Evolutionary conservation across 1,284 basidiomycete genomes (phyloP).

Genomic region (Apiotrichum porosum): DNA sequence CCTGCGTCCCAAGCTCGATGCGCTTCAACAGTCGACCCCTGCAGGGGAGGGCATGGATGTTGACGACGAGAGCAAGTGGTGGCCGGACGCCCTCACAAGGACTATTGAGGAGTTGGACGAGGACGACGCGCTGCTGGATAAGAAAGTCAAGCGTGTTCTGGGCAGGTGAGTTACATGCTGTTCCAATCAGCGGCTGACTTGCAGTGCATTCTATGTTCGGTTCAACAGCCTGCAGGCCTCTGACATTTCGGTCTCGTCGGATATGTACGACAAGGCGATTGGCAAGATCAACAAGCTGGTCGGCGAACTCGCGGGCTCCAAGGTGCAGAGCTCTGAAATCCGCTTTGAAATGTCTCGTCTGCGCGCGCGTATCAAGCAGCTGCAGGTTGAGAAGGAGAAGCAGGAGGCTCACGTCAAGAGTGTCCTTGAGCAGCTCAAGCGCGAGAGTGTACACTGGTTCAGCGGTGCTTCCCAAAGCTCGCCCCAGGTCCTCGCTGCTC

Average conservation of each 20-base stretch:
- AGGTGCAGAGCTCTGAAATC: conserved; percentile 3
- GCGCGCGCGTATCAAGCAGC: conserved; percentile 24
- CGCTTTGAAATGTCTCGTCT: conserved; percentile 26
- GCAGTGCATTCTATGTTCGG: conserved; percentile 71
- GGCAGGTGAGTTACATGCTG: conserved; percentile 6
- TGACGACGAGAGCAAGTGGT: conserved; percentile 21
- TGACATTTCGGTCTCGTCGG: conserved; percentile 66
- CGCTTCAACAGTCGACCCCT: conserved; percentile 25
- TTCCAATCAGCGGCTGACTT: conserved; percentile 1
- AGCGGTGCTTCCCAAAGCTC: conserved; percentile 29
- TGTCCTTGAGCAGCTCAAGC: conserved; percentile 58
- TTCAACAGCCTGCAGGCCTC: conserved; percentile 93
- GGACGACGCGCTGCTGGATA: conserved; percentile 23
- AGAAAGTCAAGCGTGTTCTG: conserved; percentile 26
- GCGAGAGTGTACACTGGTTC: conserved; percentile 92
- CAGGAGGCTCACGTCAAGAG: conserved; percentile 53
- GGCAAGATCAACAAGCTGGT: conserved; percentile 42
- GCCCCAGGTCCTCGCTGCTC: conserved; percentile 2
- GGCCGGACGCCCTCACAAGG: conserved; percentile 26
- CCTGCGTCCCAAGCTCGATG: conserved; percentile 70
- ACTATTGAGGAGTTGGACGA: conserved; percentile 37
- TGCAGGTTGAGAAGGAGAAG: conserved; percentile 34
- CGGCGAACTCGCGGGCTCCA: conserved; percentile 38
- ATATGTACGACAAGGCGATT: conserved; percentile 49
- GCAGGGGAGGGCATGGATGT: conserved; percentile 12